Conservation (phyloP, 2,329 filamentous ascomycete genomes). For the Fusarium illudens region DNA sequence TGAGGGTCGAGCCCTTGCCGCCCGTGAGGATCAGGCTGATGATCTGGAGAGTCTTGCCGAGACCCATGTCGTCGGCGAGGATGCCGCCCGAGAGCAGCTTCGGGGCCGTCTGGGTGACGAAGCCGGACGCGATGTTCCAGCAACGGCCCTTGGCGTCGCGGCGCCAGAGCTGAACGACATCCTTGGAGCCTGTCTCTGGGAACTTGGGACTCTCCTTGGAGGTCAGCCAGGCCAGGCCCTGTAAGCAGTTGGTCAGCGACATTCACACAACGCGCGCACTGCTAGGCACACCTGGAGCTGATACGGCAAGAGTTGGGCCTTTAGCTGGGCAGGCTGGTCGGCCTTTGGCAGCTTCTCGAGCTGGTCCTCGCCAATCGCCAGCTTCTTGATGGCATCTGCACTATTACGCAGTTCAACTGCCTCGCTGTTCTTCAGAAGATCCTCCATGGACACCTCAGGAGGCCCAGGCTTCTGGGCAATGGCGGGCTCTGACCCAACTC, state of each 20-base stretch:
- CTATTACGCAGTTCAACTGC: slow-evolving; percentile 72
- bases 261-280: neutral
- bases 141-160: slow-evolving; percentile 57
- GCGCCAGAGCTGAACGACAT: slow-evolving; percentile 81
- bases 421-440: slow-evolving; percentile 72
- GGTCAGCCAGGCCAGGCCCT: slow-evolving; percentile 84
- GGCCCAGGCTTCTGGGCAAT: slow-evolving; percentile 45
- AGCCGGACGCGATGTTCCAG: slow-evolving; percentile 71
- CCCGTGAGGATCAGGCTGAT: slow-evolving; percentile 78
- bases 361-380: slow-evolving; percentile 75
- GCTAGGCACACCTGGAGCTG: slow-evolving; percentile 66
- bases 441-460: slow-evolving; percentile 62
- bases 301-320: slow-evolving; percentile 78
- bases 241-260: slow-evolving; percentile 41
- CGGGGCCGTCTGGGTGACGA: slow-evolving; percentile 65
- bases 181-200: slow-evolving; percentile 65
- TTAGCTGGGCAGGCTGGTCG: slow-evolving; percentile 70
- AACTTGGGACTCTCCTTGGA: slow-evolving; percentile 76
- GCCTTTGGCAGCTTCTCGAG: slow-evolving; percentile 77
- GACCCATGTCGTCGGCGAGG: slow-evolving; percentile 87
- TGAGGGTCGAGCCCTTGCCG: slow-evolving; percentile 71
- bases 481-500: slow-evolving; percentile 43
- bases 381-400: slow-evolving; percentile 71
- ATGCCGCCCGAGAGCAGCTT: slow-evolving; percentile 81
- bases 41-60: slow-evolving; percentile 88